These are phyloP conservation scores for Lodderomyces oxycetoniae DNA, from an alignment of 1,139 yeast genomes.

Conservation along the genomic window DNA sequence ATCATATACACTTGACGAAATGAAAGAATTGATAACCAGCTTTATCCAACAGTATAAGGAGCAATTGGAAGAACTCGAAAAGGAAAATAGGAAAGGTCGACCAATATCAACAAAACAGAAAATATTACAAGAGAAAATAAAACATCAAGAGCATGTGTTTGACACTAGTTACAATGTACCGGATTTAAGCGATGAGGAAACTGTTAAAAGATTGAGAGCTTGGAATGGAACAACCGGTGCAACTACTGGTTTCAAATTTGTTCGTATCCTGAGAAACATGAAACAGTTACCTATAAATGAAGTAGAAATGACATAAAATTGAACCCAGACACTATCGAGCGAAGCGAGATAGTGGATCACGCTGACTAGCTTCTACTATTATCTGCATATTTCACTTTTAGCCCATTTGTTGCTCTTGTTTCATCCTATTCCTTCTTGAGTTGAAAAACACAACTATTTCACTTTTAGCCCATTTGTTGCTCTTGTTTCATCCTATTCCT, in stretches of 20 bases:
- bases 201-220: slow-evolving; percentile 53
- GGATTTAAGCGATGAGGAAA: slow-evolving; percentile 57
- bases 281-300: slow-evolving; percentile 25
- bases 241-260: slow-evolving; percentile 54
- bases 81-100: slow-evolving; percentile 77
- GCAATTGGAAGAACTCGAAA: slow-evolving; percentile 57
- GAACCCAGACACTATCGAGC: slow-evolving; percentile 4
- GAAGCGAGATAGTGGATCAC: too few species aligned
- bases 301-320: slow-evolving; percentile 18
- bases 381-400: too few species aligned
- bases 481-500: too few species aligned
- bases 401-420: too few species aligned
- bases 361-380: too few species aligned
- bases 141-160: slow-evolving; percentile 58
- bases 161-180: slow-evolving; percentile 72
- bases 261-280: slow-evolving; percentile 32
- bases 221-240: slow-evolving; percentile 90
- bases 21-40: slow-evolving; percentile 55
- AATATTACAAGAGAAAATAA: slow-evolving; percentile 55
- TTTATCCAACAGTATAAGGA: slow-evolving; percentile 69
- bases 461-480: too few species aligned
- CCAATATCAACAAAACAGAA: slow-evolving; percentile 73
- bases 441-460: too few species aligned
- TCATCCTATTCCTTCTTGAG: too few species aligned
- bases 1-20: slow-evolving; percentile 50